A percentile compares a stretch with the other conserved stretches of the same genome.
phyloP scores from a whole-genome alignment of 805 yeast species.

The Martiniozyma abietophila region DNA sequence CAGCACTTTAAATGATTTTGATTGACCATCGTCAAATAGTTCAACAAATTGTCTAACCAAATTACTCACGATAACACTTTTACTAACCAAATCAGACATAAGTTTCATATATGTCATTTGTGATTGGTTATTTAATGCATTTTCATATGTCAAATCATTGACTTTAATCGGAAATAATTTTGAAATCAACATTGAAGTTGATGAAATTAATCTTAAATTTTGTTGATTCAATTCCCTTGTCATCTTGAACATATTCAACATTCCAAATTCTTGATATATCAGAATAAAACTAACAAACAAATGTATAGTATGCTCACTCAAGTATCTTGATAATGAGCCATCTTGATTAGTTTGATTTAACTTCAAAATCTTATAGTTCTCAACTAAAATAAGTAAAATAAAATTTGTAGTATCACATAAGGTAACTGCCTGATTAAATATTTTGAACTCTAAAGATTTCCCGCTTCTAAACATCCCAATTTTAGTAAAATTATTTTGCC shows the following conservation, averaged over 20 bases:
- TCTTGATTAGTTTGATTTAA: slow-evolving; percentile 2
- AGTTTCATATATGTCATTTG: slow-evolving; percentile 3
- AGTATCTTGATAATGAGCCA: slow-evolving; percentile 10
- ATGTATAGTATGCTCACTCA: slow-evolving; percentile 10
- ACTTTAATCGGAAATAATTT: slow-evolving; percentile 13
- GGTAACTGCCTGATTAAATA: slow-evolving; percentile 19
- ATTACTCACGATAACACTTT: slow-evolving; percentile 21
- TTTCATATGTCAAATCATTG: neutral
- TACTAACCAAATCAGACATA: slow-evolving; percentile 15
- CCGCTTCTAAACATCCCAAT: slow-evolving; percentile 21
- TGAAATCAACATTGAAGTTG: slow-evolving; percentile 18
- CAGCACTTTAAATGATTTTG: slow-evolving; percentile 21
- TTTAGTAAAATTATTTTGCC: slow-evolving; percentile 18
- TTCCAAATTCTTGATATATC: slow-evolving; percentile 29
- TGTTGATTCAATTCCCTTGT: slow-evolving; percentile 9
- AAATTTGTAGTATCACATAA: slow-evolving; percentile 18
- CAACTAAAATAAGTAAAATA: slow-evolving; percentile 14
- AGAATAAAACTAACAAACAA: slow-evolving; percentile 14
- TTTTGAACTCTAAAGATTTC: slow-evolving; percentile 19
- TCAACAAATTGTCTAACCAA: slow-evolving; percentile 26
- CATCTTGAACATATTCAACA: slow-evolving; percentile 30
- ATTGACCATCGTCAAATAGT: slow-evolving; percentile 26
- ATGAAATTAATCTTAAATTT: slow-evolving; percentile 18
- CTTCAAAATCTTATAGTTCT: slow-evolving; percentile 14
- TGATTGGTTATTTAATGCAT: slow-evolving; percentile 1